These are phyloP conservation scores for Cladosporium sphaerospermum DNA, from an alignment of 2,329 filamentous ascomycete species.

Conservation along the genomic window DNA sequence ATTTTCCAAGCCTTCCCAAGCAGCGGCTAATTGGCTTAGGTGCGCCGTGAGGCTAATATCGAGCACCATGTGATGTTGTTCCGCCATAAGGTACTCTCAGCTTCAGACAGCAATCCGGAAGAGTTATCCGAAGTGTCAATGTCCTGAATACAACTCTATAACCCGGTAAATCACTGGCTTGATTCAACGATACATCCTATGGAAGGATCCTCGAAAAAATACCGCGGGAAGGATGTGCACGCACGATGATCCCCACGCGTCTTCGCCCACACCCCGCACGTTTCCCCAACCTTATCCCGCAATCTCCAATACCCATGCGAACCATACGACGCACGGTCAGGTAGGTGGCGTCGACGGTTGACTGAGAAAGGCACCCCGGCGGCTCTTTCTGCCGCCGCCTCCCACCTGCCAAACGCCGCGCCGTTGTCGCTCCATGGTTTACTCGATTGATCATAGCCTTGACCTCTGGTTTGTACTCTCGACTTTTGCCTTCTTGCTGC, in stretches of 20 bases:
- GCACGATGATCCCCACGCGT: not conserved
- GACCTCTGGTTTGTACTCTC: not conserved
- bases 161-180: too few species aligned
- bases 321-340: not conserved
- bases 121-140: too few species aligned
- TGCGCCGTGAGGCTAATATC: too few species aligned
- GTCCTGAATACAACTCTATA: too few species aligned
- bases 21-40: slow-evolving; percentile 6
- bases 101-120: too few species aligned
- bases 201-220: too few species aligned
- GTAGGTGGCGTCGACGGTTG: slow-evolving; percentile 6
- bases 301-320: not conserved
- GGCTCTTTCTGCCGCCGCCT: not conserved
- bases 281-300: slow-evolving; percentile 6
- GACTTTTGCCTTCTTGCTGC: too few species aligned
- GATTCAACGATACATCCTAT: too few species aligned
- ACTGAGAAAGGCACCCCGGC: slow-evolving; percentile 7
- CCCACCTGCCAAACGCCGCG: too few species aligned
- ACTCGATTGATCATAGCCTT: slow-evolving; percentile 6
- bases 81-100: too few species aligned
- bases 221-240: too few species aligned
- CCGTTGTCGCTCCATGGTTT: not conserved
- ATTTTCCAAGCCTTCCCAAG: slow-evolving; percentile 3
- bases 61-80: too few species aligned
- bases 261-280: slow-evolving; percentile 1